A percentile compares a stretch with the other conserved stretches of the same genome.
Conservation (phyloP, 495 filamentous ascomycete species). For the Penicillium salamii region DNA sequence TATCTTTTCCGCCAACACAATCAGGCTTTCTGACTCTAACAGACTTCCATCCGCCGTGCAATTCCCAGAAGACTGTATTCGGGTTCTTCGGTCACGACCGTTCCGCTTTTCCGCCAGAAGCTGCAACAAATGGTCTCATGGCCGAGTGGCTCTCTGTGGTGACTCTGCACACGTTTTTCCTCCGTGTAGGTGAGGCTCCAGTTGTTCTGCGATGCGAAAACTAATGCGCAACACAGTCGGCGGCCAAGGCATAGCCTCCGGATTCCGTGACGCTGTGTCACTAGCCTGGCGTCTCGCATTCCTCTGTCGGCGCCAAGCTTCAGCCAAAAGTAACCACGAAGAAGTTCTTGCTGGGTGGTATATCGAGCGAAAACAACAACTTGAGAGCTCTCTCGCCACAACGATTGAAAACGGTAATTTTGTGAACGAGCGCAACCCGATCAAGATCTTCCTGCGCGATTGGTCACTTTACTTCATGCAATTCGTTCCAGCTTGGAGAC, state of each 20-base stretch:
- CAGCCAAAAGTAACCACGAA: constrained; percentile 11
- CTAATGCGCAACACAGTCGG: constrained; percentile 31
- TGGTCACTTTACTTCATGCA: constrained; percentile 32
- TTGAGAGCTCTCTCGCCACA: constrained; percentile 28
- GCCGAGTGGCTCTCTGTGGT: constrained; percentile 45
- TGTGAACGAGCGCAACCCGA: constrained; percentile 21
- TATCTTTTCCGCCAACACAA: neutral
- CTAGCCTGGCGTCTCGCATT: constrained; percentile 50
- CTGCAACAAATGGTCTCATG: constrained; percentile 51
- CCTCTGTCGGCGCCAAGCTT: constrained; percentile 14
- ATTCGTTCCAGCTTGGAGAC: constrained; percentile 28
- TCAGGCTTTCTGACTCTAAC: neutral
- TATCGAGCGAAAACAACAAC: constrained; percentile 39
- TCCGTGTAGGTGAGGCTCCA: constrained; percentile 36
- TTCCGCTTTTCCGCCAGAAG: constrained; percentile 46
- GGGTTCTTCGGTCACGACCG: constrained; percentile 48
- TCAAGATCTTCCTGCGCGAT: constrained; percentile 32
- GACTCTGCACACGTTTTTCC: constrained; percentile 57
- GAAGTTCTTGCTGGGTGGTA: constrained; percentile 32
- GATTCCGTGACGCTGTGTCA: constrained; percentile 32
- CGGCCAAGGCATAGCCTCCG: constrained; percentile 52
- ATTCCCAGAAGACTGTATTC: constrained; percentile 49
- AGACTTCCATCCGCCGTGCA: constrained; percentile 29
- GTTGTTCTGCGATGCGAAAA: neutral
- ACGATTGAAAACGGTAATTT: constrained; percentile 36